Evolutionary conservation across 345 rosid species (phyloP), one percentile per base, ranked within the genome.

Genomic region (Gossypium stocksii): DNA sequence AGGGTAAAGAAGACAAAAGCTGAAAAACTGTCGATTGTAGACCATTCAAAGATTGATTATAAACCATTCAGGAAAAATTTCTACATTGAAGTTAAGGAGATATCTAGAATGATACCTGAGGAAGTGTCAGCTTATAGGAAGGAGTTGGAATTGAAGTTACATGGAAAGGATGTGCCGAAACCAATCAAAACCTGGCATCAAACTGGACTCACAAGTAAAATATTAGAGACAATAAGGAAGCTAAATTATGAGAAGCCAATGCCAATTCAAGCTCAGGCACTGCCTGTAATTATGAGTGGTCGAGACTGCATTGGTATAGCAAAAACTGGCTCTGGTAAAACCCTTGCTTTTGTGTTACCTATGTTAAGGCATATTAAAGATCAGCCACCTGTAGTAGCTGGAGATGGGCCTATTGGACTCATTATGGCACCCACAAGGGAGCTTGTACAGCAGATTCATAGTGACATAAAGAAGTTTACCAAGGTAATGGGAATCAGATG

Each of bases 371-470:
- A 95, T 82, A 95, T 95, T 57, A 95, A 93, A 87, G 97, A 95
- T 83, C 99, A 95, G 85, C 96, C 93, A 17, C 98, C 95, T 15
- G 98, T 95, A 66, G 89, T 83, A 72, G 90, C 98, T 77, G 99
- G 96, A 63, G 99, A 95, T 71, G 99, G 99, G 59, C 99, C 98
- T 3, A 82, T 93, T 72, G 98, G 94, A 73, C 94, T 95, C 72
- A 87, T 95, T 75, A 95, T 95, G 99, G 99, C 99, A 74, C 99
- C 99, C 66, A 93, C 99, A 0, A 95, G 99, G 80, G 98, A 95
- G 90, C 99, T 90, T 83, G 97, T 90, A 73, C 97, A 91, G 83
- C 98, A 95, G 87, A 93, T 95, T 76, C 98, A 93, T 86, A 90
- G 93, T 66, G 99, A 95, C 79, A 86, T 91, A 70, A 91, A 67